These are phyloP conservation scores for Didymosphaeria variabile DNA, from an alignment of 2,329 filamentous ascomycete species.

Conservation along the genomic window DNA sequence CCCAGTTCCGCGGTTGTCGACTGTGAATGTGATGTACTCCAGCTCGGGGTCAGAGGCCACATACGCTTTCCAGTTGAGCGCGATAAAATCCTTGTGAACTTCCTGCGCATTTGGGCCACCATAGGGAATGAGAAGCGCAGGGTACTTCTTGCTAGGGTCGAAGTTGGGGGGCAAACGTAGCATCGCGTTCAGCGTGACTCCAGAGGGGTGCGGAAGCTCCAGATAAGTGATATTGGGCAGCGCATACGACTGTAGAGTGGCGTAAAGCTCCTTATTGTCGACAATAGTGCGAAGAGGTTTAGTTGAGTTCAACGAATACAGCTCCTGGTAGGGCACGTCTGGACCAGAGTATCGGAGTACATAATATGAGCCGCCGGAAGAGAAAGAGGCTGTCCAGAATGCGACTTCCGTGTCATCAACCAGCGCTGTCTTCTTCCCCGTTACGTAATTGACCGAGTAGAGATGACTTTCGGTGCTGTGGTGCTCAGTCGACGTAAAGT, in stretches of 20 bases:
- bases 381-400: conserved; percentile 72
- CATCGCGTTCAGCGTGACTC: conserved; percentile 70
- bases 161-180: conserved; percentile 72
- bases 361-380: conserved; percentile 69
- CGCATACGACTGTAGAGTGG: conserved; percentile 66
- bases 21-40: conserved; percentile 71
- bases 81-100: conserved; percentile 65
- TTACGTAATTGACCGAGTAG: conserved; percentile 70
- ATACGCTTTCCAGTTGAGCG: conserved; percentile 68
- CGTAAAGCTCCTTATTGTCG: conserved; percentile 66
- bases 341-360: conserved; percentile 72
- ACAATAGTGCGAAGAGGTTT: conserved; percentile 67
- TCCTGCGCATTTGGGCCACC: conserved; percentile 72
- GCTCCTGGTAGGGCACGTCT: conserved; percentile 73
- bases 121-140: conserved; percentile 73
- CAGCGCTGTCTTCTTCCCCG: conserved; percentile 64
- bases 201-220: conserved; percentile 68
- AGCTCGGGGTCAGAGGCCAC: conserved; percentile 73
- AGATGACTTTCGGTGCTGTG: conserved; percentile 74
- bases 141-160: conserved; percentile 69
- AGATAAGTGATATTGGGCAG: conserved; percentile 72
- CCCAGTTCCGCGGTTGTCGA: conserved; percentile 74
- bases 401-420: conserved; percentile 68
- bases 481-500: conserved; percentile 71
- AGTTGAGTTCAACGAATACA: conserved; percentile 67